These are phyloP conservation scores for Plasmodium cynomolgi DNA, from an alignment of 169 alveolate genomes.

Conservation along the genomic window DNA sequence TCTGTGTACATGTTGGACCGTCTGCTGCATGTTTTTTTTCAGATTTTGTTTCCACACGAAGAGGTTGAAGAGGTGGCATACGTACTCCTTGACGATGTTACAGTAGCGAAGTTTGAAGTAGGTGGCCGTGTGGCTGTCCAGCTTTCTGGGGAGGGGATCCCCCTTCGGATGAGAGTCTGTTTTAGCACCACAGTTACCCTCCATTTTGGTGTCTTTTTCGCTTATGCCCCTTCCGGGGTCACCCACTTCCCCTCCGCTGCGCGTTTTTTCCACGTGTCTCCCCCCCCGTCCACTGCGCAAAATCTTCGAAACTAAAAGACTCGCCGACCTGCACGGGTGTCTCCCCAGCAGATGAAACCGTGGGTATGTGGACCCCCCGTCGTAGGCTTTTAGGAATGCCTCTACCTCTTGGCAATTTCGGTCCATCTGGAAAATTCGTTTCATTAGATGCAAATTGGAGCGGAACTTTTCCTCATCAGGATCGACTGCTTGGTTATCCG, in stretches of 20 bases:
- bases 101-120: slow-evolving; percentile 29
- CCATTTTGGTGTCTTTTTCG: not conserved
- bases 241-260: not conserved
- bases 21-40: slow-evolving; percentile 13
- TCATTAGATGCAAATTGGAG: slow-evolving; percentile 9
- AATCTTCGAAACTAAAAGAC: slow-evolving; percentile 2
- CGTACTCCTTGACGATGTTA: slow-evolving; percentile 11
- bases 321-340: slow-evolving; percentile 1
- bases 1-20: slow-evolving; percentile 1
- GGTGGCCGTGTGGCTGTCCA: not conserved
- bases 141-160: not conserved
- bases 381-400: slow-evolving; percentile 20
- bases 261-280: not conserved
- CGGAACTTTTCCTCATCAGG: not conserved
- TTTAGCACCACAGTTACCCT: not conserved
- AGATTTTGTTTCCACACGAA: slow-evolving; percentile 36
- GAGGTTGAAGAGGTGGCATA: slow-evolving; percentile 45
- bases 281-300: not conserved
- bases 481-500: not conserved
- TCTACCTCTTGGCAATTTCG: slow-evolving; percentile 26
- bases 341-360: slow-evolving; percentile 1
- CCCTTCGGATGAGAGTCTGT: not conserved
- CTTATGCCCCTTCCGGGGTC: not conserved
- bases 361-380: not conserved
- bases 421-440: slow-evolving; percentile 13